These are phyloP conservation scores for Chlorencoelia australis DNA, from an alignment of 2,329 filamentous ascomycete species.

Conservation along the genomic window DNA sequence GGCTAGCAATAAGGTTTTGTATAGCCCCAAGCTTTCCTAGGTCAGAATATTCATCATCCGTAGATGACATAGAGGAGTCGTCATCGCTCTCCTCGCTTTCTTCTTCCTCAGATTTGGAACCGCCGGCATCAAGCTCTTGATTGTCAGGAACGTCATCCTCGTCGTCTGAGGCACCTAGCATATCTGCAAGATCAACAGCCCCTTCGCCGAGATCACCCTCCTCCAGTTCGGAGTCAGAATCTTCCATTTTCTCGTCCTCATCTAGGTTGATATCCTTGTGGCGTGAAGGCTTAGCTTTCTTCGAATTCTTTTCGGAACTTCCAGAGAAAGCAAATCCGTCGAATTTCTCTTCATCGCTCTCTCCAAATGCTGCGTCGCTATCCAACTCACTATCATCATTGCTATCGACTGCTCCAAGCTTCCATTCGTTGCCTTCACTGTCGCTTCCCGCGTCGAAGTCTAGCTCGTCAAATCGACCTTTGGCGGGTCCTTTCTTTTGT, in stretches of 20 bases:
- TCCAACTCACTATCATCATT: conserved; percentile 62
- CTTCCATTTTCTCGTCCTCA: conserved; percentile 32
- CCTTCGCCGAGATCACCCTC: conserved; percentile 55
- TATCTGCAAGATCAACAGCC: conserved; percentile 18
- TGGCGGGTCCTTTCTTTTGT: conserved; percentile 19
- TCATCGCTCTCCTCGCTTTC: conserved; percentile 45
- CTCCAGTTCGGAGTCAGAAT: conserved; percentile 42
- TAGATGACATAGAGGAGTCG: conserved; percentile 39
- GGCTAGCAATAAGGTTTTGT: conserved; percentile 58
- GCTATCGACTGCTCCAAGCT: conserved; percentile 51
- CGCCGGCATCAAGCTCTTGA: conserved; percentile 29
- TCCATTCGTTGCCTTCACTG: conserved; percentile 60
- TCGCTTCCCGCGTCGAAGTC: conserved; percentile 53
- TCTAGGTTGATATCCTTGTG: conserved; percentile 39
- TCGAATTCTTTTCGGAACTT: conserved; percentile 40
- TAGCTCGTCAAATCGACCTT: conserved; percentile 30
- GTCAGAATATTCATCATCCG: conserved; percentile 35
- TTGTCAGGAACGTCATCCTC: conserved; percentile 46
- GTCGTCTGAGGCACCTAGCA: conserved; percentile 46
- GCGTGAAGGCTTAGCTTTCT: conserved; percentile 38
- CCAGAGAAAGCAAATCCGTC: conserved; percentile 58
- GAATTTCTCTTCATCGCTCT: conserved; percentile 61
- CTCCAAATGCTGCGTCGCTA: conserved; percentile 62
- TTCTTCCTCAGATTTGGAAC: conserved; percentile 32
- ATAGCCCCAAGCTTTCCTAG: conserved; percentile 50